Conservation (phyloP, 768 basidiomycete species). For the Tylopilus felleus region DNA sequence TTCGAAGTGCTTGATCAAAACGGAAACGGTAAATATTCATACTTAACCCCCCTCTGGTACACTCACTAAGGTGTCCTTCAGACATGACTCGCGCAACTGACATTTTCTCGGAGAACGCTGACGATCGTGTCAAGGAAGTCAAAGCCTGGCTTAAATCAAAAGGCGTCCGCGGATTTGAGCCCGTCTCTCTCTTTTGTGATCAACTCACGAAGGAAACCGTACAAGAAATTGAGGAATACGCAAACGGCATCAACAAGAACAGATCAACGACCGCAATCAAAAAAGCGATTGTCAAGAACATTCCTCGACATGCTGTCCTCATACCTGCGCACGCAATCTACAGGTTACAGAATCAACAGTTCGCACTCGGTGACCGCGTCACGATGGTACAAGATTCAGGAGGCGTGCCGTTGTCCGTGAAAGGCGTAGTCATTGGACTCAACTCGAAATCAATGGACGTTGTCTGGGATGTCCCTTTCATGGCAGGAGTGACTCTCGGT, state of each 20-base stretch:
- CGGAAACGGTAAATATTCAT: conserved; percentile 55
- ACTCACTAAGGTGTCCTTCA: conserved; percentile 30
- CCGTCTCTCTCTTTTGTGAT: conserved; percentile 88
- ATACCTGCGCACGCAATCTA: conserved; percentile 90
- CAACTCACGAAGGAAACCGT: conserved; percentile 91
- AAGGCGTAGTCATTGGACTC: conserved; percentile 92
- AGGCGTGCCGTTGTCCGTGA: conserved; percentile 83
- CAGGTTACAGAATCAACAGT: conserved; percentile 85
- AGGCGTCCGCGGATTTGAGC: conserved; percentile 87
- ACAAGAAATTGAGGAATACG: conserved; percentile 69
- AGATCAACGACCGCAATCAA: conserved; percentile 68
- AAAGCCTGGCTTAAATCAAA: conserved; percentile 83
- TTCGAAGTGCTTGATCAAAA: conserved; percentile 67
- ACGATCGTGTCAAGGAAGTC: conserved; percentile 69
- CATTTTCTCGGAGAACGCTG: conserved; percentile 57
- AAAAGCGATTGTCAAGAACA: conserved; percentile 89
- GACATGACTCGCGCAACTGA: conserved; percentile 70
- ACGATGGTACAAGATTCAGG: conserved; percentile 96
- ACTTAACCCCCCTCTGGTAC: not conserved
- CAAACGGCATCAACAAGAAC: conserved; percentile 60
- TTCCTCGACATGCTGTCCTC: conserved; percentile 88
- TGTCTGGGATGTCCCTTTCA: conserved; percentile 93
- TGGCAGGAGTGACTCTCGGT: conserved; percentile 84
- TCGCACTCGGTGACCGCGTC: conserved; percentile 88
- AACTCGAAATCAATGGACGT: conserved; percentile 89